Percentiles rank a stretch among this genome's conserved stretches.
Conservation (phyloP, 192 early-diverging fungal genomes). For the Phycomyces nitens region DNA sequence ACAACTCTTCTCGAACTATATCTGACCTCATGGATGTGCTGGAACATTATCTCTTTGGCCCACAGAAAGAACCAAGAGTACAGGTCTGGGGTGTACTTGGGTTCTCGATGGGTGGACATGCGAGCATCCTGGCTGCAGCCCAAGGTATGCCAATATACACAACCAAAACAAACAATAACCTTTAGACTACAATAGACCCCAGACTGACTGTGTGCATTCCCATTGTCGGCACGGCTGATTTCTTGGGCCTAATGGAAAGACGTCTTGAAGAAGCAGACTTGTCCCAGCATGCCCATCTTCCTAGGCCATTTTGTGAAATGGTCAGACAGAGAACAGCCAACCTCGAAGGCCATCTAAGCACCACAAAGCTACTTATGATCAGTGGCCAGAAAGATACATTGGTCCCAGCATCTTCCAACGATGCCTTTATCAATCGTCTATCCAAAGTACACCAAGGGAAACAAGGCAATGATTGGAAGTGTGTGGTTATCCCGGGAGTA, state of each 20-base stretch:
- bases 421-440: conserved; percentile 5
- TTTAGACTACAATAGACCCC: conserved; percentile 13
- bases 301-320: conserved; percentile 13
- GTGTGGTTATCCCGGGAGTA: conserved; percentile 10
- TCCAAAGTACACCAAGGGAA: not conserved
- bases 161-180: not conserved
- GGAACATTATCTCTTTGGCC: conserved; percentile 40
- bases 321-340: not conserved
- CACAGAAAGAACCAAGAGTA: conserved; percentile 19
- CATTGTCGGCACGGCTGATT: conserved; percentile 24
- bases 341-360: not conserved
- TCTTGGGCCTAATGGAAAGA: conserved; percentile 10
- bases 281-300: conserved; percentile 3
- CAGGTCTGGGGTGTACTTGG: conserved; percentile 45
- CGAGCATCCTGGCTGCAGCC: conserved; percentile 37
- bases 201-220: conserved; percentile 28
- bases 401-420: conserved; percentile 20
- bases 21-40: conserved; percentile 48
- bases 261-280: conserved; percentile 3
- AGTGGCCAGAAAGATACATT: conserved; percentile 21
- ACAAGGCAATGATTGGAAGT: conserved; percentile 20
- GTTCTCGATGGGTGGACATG: conserved; percentile 52
- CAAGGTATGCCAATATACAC: conserved; percentile 25
- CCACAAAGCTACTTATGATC: conserved; percentile 25
- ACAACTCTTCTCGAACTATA: conserved; percentile 39